A percentile compares a stretch with the other conserved stretches of the same genome.
phyloP scores from a whole-genome alignment of 441 rosid genomes.

The Gossypium gossypioides region DNA sequence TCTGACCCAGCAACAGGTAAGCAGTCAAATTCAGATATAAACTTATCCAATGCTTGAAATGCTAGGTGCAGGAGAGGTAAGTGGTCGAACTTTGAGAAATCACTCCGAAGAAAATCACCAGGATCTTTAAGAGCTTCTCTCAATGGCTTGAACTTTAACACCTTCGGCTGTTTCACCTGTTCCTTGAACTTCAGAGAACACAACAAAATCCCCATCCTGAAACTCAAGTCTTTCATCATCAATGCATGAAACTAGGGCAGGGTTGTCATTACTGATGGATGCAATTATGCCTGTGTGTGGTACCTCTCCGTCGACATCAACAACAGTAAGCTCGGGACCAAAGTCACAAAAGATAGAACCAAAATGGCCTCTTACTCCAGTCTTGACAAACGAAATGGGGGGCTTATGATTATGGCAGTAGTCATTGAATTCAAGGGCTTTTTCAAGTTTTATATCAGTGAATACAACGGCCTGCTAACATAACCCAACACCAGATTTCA shows the following conservation, averaged over 20 bases:
- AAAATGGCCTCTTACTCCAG: conserved; percentile 91
- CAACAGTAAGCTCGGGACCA: conserved; percentile 75
- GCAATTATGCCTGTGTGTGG: conserved; percentile 91
- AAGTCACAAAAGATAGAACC: conserved; percentile 89
- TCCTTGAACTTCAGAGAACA: conserved; percentile 87
- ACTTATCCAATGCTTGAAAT: conserved; percentile 81
- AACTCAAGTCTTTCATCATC: conserved; percentile 96
- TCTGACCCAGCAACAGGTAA: conserved; percentile 82
- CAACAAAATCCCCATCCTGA: conserved; percentile 86
- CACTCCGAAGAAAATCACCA: conserved; percentile 86
- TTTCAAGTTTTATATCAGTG: conserved; percentile 53
- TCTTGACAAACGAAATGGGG: conserved; percentile 74
- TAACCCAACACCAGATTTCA: not conserved
- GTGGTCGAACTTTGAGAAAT: conserved; percentile 84
- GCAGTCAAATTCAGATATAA: conserved; percentile 45
- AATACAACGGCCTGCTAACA: conserved; percentile 72
- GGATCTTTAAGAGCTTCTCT: conserved; percentile 76
- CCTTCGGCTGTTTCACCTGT: conserved; percentile 86
- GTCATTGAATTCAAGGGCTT: conserved; percentile 69
- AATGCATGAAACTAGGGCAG: conserved; percentile 71
- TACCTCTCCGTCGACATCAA: conserved; percentile 87
- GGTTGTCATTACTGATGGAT: conserved; percentile 78
- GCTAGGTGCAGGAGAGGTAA: conserved; percentile 85
- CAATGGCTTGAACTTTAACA: conserved; percentile 70
- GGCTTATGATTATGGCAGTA: conserved; percentile 76